Conservation (phyloP, 1,284 basidiomycete species). For the Ganoderma lucidum region DNA sequence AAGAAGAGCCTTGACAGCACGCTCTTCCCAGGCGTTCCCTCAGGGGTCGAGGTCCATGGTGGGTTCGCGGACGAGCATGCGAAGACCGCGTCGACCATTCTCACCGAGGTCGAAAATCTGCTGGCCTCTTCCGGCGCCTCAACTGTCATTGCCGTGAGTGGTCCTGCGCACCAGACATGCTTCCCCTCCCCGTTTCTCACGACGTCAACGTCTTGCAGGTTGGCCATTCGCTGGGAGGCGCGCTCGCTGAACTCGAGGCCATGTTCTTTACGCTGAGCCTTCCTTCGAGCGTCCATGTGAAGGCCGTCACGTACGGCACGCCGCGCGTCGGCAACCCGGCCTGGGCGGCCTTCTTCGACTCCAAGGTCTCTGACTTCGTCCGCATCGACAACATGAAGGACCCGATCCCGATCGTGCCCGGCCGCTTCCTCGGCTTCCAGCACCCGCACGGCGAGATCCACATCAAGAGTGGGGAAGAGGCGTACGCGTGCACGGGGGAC, state of each 20-base stretch:
- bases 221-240: conserved; percentile 51
- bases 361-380: conserved; percentile 41
- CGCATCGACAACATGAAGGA: conserved; percentile 49
- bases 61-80: conserved; percentile 60
- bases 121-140: conserved; percentile 44
- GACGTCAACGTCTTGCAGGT: conserved; percentile 29
- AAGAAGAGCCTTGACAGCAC: conserved; percentile 43
- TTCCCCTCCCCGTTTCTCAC: background rate
- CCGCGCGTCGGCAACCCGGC: conserved; percentile 48
- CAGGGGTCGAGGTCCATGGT: conserved; percentile 49
- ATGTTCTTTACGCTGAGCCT: conserved; percentile 48
- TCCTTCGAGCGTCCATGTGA: conserved; percentile 44
- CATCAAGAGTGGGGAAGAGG: conserved; percentile 38
- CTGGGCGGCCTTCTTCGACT: conserved; percentile 44
- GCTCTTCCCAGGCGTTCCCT: conserved; percentile 58
- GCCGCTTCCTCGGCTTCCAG: conserved; percentile 46
- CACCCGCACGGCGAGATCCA: conserved; percentile 49
- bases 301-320: conserved; percentile 48
- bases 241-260: conserved; percentile 48
- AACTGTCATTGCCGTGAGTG: conserved; percentile 46
- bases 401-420: conserved; percentile 49
- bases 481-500: conserved; percentile 45
- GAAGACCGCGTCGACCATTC: conserved; percentile 46
- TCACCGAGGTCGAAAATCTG: conserved; percentile 46
- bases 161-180: background rate